Evolutionary conservation across 352 stramenopile species (phyloP).

Genomic region (Globisporangium nunn): DNA sequence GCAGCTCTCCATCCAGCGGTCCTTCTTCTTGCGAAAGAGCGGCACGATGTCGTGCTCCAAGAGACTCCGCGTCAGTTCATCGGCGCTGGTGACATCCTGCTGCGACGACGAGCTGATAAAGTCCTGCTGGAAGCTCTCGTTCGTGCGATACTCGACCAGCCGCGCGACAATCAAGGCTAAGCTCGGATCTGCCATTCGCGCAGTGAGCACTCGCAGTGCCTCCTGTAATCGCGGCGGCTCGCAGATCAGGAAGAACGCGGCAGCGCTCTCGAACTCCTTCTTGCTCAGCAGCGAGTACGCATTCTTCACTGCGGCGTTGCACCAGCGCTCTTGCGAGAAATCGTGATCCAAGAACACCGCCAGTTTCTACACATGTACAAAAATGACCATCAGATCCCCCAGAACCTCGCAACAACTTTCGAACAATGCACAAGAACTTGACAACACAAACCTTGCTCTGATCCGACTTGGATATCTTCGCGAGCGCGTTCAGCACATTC

Average conservation of each 20-base stretch:
- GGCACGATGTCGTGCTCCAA: conserved; percentile 66
- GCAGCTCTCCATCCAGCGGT: conserved; percentile 75
- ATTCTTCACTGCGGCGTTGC: conserved; percentile 90
- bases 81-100: conserved; percentile 53
- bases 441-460: conserved; percentile 45
- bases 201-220: conserved; percentile 83
- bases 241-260: conserved; percentile 91
- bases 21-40: conserved; percentile 43
- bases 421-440: too few species aligned
- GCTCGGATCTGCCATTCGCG: conserved; percentile 82
- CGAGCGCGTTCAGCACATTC: conserved; percentile 64
- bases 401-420: neutral
- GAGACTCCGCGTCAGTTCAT: conserved; percentile 39
- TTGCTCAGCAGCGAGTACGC: conserved; percentile 93
- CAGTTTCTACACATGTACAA: conserved; percentile 39
- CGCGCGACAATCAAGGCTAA: conserved; percentile 87
- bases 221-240: conserved; percentile 91
- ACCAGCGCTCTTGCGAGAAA: conserved; percentile 78
- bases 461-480: conserved; percentile 67
- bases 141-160: conserved; percentile 75
- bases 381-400: neutral
- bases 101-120: conserved; percentile 35
- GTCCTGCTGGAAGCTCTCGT: conserved; percentile 41
- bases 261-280: conserved; percentile 85
- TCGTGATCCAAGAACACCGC: conserved; percentile 73